Conservation (phyloP, 768 basidiomycete genomes). For the Xerocomellus chrysenteron region DNA sequence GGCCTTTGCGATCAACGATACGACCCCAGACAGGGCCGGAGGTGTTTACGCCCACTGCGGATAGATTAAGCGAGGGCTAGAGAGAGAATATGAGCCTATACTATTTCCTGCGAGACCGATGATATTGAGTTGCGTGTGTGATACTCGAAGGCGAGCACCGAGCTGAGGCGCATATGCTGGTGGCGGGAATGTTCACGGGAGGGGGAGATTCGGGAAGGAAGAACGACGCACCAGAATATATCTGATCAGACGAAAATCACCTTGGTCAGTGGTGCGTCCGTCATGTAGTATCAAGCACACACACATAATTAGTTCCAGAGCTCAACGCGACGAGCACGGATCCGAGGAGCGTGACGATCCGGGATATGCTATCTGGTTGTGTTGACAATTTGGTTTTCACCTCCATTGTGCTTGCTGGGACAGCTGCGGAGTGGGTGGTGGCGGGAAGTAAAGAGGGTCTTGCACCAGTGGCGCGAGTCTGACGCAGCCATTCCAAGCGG, state of each 20-base stretch:
- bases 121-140: slow-evolving; percentile 80
- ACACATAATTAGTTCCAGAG: slow-evolving; percentile 75
- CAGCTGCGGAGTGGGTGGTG: background rate
- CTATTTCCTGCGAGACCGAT: slow-evolving; percentile 79
- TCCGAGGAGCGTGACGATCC: slow-evolving; percentile 49
- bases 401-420: slow-evolving; percentile 7
- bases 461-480: background rate
- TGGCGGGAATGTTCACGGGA: slow-evolving; percentile 21
- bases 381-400: slow-evolving; percentile 11
- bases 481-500: background rate
- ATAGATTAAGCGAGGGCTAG: background rate
- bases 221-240: slow-evolving; percentile 29
- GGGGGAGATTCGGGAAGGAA: background rate
- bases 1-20: slow-evolving; percentile 73
- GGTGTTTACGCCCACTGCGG: slow-evolving; percentile 70
- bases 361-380: slow-evolving; percentile 30
- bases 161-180: slow-evolving; percentile 87
- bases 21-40: slow-evolving; percentile 79
- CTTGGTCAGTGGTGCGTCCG: background rate
- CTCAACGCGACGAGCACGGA: slow-evolving; percentile 60
- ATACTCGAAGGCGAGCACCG: slow-evolving; percentile 68
- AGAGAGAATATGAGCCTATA: slow-evolving; percentile 34
- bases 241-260: slow-evolving; percentile 9
- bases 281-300: slow-evolving; percentile 23
- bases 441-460: background rate